Evolutionary conservation across 345 rosid genomes (phyloP).

Genomic region (Camelina neglecta): DNA sequence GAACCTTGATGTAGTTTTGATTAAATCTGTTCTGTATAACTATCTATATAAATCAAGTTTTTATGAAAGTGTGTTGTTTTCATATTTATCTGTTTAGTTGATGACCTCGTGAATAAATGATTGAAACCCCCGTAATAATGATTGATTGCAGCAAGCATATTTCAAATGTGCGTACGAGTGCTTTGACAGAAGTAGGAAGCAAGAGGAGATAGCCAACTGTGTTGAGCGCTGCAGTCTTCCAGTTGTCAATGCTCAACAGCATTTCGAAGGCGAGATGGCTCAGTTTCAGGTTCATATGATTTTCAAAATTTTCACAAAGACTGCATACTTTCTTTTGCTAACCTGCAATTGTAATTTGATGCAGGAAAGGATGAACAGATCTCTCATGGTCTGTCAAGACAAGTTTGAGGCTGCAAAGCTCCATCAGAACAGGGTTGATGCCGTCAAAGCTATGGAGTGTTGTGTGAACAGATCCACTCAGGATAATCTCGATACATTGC

Average conservation of each 20-base stretch:
- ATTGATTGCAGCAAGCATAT: constrained; percentile 79
- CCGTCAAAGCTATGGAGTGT: constrained; percentile 62
- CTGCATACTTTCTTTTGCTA: background rate
- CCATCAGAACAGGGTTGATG: constrained; percentile 55
- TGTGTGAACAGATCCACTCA: constrained; percentile 76
- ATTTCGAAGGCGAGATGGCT: constrained; percentile 80
- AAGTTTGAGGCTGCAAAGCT: constrained; percentile 79
- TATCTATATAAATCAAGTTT: background rate
- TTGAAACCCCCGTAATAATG: background rate
- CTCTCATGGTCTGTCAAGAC: constrained; percentile 92
- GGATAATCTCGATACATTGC: constrained; percentile 67
- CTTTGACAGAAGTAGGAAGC: constrained; percentile 80
- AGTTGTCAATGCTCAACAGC: constrained; percentile 72
- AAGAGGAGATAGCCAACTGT: constrained; percentile 78
- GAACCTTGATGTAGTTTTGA: background rate
- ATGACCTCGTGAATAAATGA: background rate
- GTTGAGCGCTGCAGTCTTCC: constrained; percentile 85
- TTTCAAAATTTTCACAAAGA: background rate
- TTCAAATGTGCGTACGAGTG: constrained; percentile 95
- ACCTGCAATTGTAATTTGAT: background rate
- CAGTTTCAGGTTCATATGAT: constrained; percentile 68
- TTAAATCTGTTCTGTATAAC: background rate
- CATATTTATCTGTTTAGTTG: background rate
- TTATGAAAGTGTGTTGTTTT: background rate
- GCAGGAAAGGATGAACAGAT: constrained; percentile 84